Conservation (phyloP, 495 filamentous ascomycete genomes). For the Chaetomium fimeti region DNA sequence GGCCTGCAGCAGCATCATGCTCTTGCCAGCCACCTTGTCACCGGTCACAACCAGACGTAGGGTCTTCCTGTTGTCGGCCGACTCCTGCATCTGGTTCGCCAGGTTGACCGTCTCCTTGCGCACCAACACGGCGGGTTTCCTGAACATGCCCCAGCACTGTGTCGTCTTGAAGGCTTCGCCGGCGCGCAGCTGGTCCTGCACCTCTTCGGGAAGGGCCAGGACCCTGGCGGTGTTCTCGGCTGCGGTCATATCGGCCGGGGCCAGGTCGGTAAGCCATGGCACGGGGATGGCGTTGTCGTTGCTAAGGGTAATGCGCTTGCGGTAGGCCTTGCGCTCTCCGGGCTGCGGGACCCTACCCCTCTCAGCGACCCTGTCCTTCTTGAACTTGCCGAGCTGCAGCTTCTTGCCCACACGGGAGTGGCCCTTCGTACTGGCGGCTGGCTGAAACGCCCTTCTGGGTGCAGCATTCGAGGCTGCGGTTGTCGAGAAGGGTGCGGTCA, state of each 20-base stretch:
- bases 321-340: slow-evolving; percentile 81
- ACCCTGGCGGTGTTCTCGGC: slow-evolving; percentile 60
- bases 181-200: slow-evolving; percentile 75
- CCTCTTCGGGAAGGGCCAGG: slow-evolving; percentile 62
- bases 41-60: slow-evolving; percentile 71
- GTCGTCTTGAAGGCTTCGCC: slow-evolving; percentile 87
- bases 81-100: slow-evolving; percentile 55
- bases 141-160: slow-evolving; percentile 85
- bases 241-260: slow-evolving; percentile 53
- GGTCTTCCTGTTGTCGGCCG: slow-evolving; percentile 56
- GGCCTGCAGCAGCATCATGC: slow-evolving; percentile 77
- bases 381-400: slow-evolving; percentile 49
- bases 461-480: slow-evolving; percentile 6
- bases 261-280: slow-evolving; percentile 60
- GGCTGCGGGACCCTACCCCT: slow-evolving; percentile 54
- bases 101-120: slow-evolving; percentile 72
- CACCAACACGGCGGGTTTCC: slow-evolving; percentile 71
- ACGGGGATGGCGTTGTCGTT: slow-evolving; percentile 89
- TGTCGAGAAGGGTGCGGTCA: slow-evolving; percentile 38
- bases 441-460: background rate
- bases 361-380: slow-evolving; percentile 50
- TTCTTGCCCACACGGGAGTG: slow-evolving; percentile 39
- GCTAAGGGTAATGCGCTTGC: slow-evolving; percentile 85
- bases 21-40: slow-evolving; percentile 75
- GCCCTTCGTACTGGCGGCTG: slow-evolving; percentile 26